A percentile compares a stretch with the other conserved stretches of the same genome.
Evolutionary conservation across 495 filamentous ascomycete species (phyloP).

Genomic region (Xylaria castorea): DNA sequence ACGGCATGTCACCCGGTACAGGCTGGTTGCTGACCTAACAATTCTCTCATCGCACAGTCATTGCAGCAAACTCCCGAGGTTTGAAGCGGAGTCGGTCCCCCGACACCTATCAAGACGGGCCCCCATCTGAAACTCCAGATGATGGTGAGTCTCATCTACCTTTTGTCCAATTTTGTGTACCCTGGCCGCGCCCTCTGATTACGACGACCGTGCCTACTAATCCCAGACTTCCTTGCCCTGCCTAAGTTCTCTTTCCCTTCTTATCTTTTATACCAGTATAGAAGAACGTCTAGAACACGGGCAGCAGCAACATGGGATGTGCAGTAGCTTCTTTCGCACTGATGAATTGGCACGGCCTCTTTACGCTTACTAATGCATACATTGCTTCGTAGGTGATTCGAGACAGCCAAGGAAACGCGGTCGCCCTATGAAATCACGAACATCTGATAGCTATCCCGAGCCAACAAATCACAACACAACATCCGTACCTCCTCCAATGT

Average conservation of each 20-base stretch:
- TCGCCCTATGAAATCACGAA: slow-evolving; percentile 75
- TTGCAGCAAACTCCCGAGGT: slow-evolving; percentile 64
- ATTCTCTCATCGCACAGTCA: slow-evolving; percentile 41
- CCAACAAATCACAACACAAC: slow-evolving; percentile 56
- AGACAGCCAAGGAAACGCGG: slow-evolving; percentile 81
- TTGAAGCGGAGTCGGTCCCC: slow-evolving; percentile 94
- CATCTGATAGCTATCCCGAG: slow-evolving; percentile 53
- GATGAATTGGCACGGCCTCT: slow-evolving; percentile 5
- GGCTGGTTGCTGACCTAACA: slow-evolving; percentile 34
- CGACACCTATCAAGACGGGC: slow-evolving; percentile 70
- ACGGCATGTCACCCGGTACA: slow-evolving; percentile 30
- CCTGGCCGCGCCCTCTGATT: slow-evolving; percentile 25
- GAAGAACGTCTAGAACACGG: not conserved
- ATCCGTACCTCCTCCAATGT: slow-evolving; percentile 52
- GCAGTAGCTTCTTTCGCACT: not conserved
- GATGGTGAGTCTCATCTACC: slow-evolving; percentile 73
- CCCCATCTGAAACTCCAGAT: slow-evolving; percentile 68
- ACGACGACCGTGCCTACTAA: slow-evolving; percentile 1
- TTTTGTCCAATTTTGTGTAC: slow-evolving; percentile 45
- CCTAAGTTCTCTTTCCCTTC: not conserved
- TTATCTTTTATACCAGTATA: not conserved
- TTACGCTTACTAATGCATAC: slow-evolving; percentile 46
- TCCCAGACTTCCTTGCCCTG: not conserved
- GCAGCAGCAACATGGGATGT: not conserved
- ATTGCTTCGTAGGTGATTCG: slow-evolving; percentile 54